These are phyloP conservation scores for Fusarium sp. DNA, from an alignment of 2,329 filamentous ascomycete species.

Conservation along the genomic window DNA sequence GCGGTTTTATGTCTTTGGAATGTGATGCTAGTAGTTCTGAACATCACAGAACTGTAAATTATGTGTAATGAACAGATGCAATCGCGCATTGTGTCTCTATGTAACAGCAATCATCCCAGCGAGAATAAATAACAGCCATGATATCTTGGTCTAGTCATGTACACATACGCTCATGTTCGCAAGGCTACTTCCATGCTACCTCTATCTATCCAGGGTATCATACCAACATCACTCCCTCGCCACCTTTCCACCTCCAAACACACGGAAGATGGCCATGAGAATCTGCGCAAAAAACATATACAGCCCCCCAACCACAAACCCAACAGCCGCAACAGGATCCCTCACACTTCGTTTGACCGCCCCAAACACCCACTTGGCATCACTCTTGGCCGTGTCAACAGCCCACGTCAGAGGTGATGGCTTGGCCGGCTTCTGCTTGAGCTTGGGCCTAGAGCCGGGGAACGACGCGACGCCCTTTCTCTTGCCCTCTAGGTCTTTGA, in stretches of 20 bases:
- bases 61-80: no score
- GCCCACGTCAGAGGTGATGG: conserved; percentile 46
- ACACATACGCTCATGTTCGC: background rate
- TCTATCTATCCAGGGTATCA: conserved; percentile 6
- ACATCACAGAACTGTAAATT: no score
- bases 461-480: conserved; percentile 46
- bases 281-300: conserved; percentile 28
- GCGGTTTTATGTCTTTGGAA: no score
- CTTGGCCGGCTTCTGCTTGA: conserved; percentile 37
- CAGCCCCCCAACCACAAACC: conserved; percentile 19
- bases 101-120: background rate
- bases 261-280: conserved; percentile 17
- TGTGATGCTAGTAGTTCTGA: no score
- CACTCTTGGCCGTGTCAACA: conserved; percentile 33
- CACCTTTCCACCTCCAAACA: conserved; percentile 12
- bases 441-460: conserved; percentile 45
- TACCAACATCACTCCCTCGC: background rate
- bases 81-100: background rate
- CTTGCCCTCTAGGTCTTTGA: conserved; percentile 45
- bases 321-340: conserved; percentile 34
- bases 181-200: background rate
- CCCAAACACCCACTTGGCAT: conserved; percentile 38
- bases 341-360: conserved; percentile 31
- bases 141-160: background rate
- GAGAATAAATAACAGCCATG: background rate